Evolutionary conservation across 345 rosid genomes (phyloP).

Genomic region (Diplotaxis tenuifolia): DNA sequence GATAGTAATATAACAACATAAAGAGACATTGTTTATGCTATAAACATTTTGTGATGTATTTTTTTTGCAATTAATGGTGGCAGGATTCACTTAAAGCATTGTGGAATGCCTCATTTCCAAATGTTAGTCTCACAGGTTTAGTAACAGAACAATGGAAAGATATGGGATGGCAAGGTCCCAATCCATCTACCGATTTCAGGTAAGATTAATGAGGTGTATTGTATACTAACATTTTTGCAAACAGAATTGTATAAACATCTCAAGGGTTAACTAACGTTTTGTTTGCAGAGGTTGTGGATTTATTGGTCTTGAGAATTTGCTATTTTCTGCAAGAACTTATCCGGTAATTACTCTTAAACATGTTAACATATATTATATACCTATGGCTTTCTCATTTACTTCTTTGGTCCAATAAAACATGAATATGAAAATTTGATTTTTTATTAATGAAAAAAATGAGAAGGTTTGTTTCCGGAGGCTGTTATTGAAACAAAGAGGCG

Average conservation of each 20-base stretch:
- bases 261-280: not conserved
- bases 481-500: conserved; percentile 81
- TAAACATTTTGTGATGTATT: not conserved
- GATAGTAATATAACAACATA: not conserved
- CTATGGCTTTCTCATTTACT: not conserved
- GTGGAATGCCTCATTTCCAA: conserved; percentile 79
- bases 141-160: conserved; percentile 98
- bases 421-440: conserved; percentile 35
- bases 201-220: conserved; percentile 22
- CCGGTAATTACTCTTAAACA: conserved; percentile 52
- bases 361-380: not conserved
- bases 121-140: conserved; percentile 57
- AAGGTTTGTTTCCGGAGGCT: conserved; percentile 93
- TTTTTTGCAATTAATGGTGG: conserved; percentile 3
- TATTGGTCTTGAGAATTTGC: conserved; percentile 82
- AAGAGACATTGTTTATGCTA: not conserved
- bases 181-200: conserved; percentile 99
- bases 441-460: conserved; percentile 54
- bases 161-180: conserved; percentile 99
- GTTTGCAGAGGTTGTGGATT: conserved; percentile 81
- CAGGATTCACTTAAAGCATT: conserved; percentile 84
- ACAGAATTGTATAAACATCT: not conserved
- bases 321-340: conserved; percentile 75
- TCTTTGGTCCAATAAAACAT: not conserved
- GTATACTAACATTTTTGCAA: not conserved